Base-by-base conservation (phyloP, 1,139 yeast species). In the Yamadazyma triangularis region DNA sequence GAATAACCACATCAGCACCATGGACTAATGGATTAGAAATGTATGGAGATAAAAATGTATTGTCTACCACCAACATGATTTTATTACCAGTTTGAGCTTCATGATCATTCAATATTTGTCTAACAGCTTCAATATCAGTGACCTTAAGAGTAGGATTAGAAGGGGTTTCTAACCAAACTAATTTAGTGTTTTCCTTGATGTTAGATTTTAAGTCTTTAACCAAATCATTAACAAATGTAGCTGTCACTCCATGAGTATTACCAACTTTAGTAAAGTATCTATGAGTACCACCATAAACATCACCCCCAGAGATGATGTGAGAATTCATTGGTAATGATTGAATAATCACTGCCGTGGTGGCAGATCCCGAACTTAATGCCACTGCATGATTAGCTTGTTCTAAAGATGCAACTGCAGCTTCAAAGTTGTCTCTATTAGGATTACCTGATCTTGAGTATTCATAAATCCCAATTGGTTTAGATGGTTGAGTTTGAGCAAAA, bases 41-140 rank as follows among this genome's bases (percentile, higher is more conserved):
- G 60, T 91, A 91, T 46, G 96, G 96, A 13, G 96, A 87, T 52
- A 89, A 72, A 73, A 89, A 88, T 22, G 97, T 89, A 69, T 91
- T 85, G 68, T 89, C 97, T 36, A 87, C 95, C 24, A 81, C 94
- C 44, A 86, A 70, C 34, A 70, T 55, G 40, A 85, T 67, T 33
- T 62, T 64, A 41, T 57, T 56, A 29, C 69, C 66, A 39, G 76
- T 73, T 41, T 63, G 60, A 22, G 52, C 57, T 48, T 78, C 68
- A 48, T 70, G 73, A 20, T 54, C 48, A 44, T 58, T 56, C 47
- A 81, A 70, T 39, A 75, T 61, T 26, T 60, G 49, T 30, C 81
- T 72, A 23, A 84, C 84, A 42, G 65, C 67, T 33, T 68, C 54
- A 44, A 85, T 84, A 55, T 82, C 89, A 30, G 91, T 83, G 36